phyloP scores from a whole-genome alignment of 2,329 filamentous ascomycete species.

The Neofusicoccum cordaticola region DNA sequence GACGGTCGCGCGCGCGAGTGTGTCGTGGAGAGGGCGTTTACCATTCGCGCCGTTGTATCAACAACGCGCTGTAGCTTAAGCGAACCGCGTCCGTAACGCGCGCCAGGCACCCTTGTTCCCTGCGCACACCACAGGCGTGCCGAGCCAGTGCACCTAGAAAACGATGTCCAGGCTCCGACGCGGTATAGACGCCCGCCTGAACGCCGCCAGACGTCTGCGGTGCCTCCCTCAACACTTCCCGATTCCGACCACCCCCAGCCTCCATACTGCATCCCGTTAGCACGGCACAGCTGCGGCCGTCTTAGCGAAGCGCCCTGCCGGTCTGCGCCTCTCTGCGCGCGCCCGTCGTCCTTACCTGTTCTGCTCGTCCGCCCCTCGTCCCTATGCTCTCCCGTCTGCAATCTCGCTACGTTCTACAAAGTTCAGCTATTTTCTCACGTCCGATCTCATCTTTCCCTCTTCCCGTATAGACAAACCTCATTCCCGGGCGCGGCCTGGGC shows the following conservation, averaged over 20 bases:
- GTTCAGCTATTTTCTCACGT: background rate
- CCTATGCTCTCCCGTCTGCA: background rate
- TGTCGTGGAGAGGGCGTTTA: background rate
- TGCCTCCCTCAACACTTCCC: conserved; percentile 5
- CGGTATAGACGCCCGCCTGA: background rate
- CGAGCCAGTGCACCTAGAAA: conserved; percentile 11
- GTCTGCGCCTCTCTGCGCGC: background rate
- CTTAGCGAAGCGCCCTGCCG: background rate
- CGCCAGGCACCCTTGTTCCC: conserved; percentile 1
- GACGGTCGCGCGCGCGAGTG: background rate
- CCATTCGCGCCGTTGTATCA: conserved; percentile 4
- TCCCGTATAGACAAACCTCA: background rate
- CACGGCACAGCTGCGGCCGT: background rate
- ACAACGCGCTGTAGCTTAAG: conserved; percentile 7
- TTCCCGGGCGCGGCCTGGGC: background rate
- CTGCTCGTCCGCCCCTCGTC: background rate
- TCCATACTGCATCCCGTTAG: conserved; percentile 4
- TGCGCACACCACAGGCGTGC: background rate
- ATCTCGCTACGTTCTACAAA: conserved; percentile 2
- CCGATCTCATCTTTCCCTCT: background rate
- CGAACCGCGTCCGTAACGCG: conserved; percentile 4
- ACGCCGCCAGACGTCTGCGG: conserved; percentile 1
- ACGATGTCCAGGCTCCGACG: background rate
- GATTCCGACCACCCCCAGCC: background rate
- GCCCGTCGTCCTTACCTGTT: background rate